Conservation (phyloP, 805 yeast species). For the Candida vartiovaarae region DNA sequence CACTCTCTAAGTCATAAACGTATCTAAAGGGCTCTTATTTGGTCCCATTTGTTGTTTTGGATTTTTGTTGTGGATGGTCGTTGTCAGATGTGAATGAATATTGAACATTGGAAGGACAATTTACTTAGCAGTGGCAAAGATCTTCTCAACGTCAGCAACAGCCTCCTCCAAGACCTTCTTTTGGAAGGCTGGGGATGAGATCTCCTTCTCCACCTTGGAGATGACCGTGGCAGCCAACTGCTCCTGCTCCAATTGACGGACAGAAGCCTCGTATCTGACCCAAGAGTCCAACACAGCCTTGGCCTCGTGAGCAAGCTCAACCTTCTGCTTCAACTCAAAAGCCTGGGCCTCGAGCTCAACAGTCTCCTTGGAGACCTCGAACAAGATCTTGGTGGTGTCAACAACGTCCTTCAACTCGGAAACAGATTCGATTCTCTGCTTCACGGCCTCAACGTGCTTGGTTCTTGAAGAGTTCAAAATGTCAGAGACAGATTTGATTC, state of each 20-base stretch:
- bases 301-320: slow-evolving; percentile 83
- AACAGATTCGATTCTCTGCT: slow-evolving; percentile 85
- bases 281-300: slow-evolving; percentile 94
- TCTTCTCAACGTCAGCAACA: slow-evolving; percentile 83
- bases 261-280: slow-evolving; percentile 97
- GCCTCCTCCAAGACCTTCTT: slow-evolving; percentile 87
- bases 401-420: slow-evolving; percentile 88
- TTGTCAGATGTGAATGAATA: not conserved
- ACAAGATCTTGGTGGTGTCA: slow-evolving; percentile 82
- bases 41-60: not conserved
- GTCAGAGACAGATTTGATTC: slow-evolving; percentile 72
- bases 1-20: slow-evolving; percentile 6
- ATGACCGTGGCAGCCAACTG: slow-evolving; percentile 84
- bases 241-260: slow-evolving; percentile 92
- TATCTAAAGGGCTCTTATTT: slow-evolving; percentile 2
- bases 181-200: slow-evolving; percentile 86
- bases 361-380: slow-evolving; percentile 93
- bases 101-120: not conserved
- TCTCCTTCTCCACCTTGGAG: slow-evolving; percentile 79
- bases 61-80: not conserved
- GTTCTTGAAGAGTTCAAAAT: slow-evolving; percentile 82
- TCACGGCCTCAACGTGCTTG: slow-evolving; percentile 88
- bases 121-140: slow-evolving; percentile 43
- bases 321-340: slow-evolving; percentile 87
- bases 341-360: slow-evolving; percentile 92